Evolutionary conservation across 805 yeast species (phyloP), one percentile per base, ranked within the genome.

Genomic region (Starmerella tilneyi): DNA sequence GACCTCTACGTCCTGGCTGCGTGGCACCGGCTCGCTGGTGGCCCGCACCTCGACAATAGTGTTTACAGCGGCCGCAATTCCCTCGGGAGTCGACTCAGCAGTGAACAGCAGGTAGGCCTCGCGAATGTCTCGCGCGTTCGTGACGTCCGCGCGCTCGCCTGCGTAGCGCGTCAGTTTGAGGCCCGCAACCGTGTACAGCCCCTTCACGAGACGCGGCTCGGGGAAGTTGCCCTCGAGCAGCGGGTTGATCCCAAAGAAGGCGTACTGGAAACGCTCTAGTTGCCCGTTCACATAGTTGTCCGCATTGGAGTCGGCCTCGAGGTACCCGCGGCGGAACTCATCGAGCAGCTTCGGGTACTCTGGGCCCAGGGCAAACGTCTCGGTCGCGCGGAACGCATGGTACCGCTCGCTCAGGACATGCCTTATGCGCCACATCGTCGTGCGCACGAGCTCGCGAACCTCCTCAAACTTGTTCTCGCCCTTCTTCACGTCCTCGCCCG

Each of bases 321-420:
- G 61, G 63, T 82, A 86, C 44, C 69, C 65, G 27, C 67, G 57
- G 51, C 69, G 69, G 63, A 85, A 84, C 29, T 75, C 78, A 7
- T 67, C 59, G 46, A 83, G 63, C 49, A 80, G 74, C 46, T 63
- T 56, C 15, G 63, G 61, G 49, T 75, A 75, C 45, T 68, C 66
- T 8, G 63, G 62, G 13, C 34, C 45, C 29, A 48, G 39, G 9
- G 62, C 61, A 43, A 76, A 67, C 34, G 63, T 69, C 19, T 65
- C 63, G 1, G 81, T 84, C 48, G 77, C 69, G 52, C 73, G 76
- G 57, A 73, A 76, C 0, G 88, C 77, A 48, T 75, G 75, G 53
- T 81, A 81, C 60, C 98, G 75, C 64, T 89, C 98, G 53, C 84
- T 76, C 36, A 89, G 69, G 4, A 84, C 95, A 61, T 81, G 89